These are phyloP conservation scores for Metschnikowia cubensis DNA, from an alignment of 805 yeast genomes.

Conservation along the genomic window DNA sequence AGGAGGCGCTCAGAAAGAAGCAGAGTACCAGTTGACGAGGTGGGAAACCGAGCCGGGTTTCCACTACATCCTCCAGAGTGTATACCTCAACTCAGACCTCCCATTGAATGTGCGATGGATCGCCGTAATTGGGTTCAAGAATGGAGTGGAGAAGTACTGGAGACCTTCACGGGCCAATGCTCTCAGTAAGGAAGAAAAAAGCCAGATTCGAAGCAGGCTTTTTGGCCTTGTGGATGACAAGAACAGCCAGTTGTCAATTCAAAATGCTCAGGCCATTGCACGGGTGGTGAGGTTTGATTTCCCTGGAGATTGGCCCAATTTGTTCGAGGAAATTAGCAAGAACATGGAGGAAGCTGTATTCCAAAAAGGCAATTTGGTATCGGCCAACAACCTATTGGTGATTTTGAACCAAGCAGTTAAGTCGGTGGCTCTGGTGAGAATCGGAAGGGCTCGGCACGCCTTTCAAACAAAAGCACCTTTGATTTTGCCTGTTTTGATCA, in stretches of 20 bases:
- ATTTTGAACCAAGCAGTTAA: slow-evolving; percentile 78
- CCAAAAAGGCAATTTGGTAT: slow-evolving; percentile 42
- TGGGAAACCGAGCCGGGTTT: slow-evolving; percentile 69
- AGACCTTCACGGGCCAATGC: slow-evolving; percentile 56
- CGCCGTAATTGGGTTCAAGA: slow-evolving; percentile 82
- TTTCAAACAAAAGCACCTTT: slow-evolving; percentile 69
- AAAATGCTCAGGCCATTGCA: slow-evolving; percentile 80
- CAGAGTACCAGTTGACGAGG: slow-evolving; percentile 62
- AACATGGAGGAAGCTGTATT: slow-evolving; percentile 43
- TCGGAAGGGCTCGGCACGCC: slow-evolving; percentile 78
- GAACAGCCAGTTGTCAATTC: slow-evolving; percentile 70
- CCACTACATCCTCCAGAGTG: slow-evolving; percentile 51
- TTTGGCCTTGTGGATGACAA: slow-evolving; percentile 63
- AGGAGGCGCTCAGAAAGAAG: slow-evolving; percentile 51
- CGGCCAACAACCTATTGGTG: slow-evolving; percentile 58
- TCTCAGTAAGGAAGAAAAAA: slow-evolving; percentile 62
- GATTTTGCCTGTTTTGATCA: slow-evolving; percentile 55
- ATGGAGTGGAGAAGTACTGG: slow-evolving; percentile 85
- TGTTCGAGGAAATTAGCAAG: slow-evolving; percentile 61
- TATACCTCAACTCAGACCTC: slow-evolving; percentile 54
- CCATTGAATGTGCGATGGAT: slow-evolving; percentile 77
- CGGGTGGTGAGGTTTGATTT: slow-evolving; percentile 79
- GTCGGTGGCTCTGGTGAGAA: slow-evolving; percentile 65
- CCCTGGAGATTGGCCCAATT: slow-evolving; percentile 79
- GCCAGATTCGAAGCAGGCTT: slow-evolving; percentile 52